A percentile compares a stretch with the other conserved stretches of the same genome.
Conservation (phyloP, 2,329 filamentous ascomycete species). For the Didymella arachidicola region DNA sequence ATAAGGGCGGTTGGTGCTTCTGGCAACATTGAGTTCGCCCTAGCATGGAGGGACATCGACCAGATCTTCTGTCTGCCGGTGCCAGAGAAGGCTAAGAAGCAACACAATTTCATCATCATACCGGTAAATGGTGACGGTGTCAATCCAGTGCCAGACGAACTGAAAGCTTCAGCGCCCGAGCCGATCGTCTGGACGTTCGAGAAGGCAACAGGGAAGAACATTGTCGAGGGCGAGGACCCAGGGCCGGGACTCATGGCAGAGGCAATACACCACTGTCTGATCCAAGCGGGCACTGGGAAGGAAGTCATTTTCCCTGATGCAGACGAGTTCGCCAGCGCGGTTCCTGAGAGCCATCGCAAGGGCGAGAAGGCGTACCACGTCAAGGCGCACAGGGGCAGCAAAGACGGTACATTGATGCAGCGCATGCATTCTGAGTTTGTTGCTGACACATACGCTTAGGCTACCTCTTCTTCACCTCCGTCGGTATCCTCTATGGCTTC, state of each 20-base stretch:
- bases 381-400: slow-evolving; percentile 69
- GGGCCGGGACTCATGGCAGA: slow-evolving; percentile 57
- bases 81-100: slow-evolving; percentile 69
- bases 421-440: neutral
- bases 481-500: slow-evolving; percentile 69
- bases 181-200: slow-evolving; percentile 68
- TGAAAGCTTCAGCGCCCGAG: slow-evolving; percentile 54
- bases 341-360: slow-evolving; percentile 67
- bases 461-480: slow-evolving; percentile 68
- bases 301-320: slow-evolving; percentile 61
- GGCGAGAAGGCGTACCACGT: slow-evolving; percentile 70
- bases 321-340: slow-evolving; percentile 66
- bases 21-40: slow-evolving; percentile 62
- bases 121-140: slow-evolving; percentile 61
- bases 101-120: slow-evolving; percentile 69
- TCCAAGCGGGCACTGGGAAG: slow-evolving; percentile 58
- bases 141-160: slow-evolving; percentile 52
- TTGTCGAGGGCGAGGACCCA: slow-evolving; percentile 54
- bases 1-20: slow-evolving; percentile 60
- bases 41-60: slow-evolving; percentile 61
- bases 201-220: slow-evolving; percentile 58
- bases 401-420: slow-evolving; percentile 61
- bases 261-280: slow-evolving; percentile 47
- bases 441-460: slow-evolving; percentile 52
- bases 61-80: slow-evolving; percentile 69